Evolutionary conservation across 1,284 basidiomycete species (phyloP), one percentile per base, ranked within the genome.

Genomic region (Rhodotorula sp.): DNA sequence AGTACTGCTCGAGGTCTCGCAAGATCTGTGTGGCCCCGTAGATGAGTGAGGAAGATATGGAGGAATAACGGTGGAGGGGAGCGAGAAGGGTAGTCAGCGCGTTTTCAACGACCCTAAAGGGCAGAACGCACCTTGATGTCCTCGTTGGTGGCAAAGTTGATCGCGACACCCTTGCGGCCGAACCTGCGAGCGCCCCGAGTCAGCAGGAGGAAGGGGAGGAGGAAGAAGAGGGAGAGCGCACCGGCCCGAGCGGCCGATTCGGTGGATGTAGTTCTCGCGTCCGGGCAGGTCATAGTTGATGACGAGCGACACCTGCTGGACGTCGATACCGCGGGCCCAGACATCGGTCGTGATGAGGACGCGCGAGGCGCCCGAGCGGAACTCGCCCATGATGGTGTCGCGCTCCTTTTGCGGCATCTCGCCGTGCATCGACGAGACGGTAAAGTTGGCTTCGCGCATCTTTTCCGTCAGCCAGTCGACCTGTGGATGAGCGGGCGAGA

Each of bases 401-500:
- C 96, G 89, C 83, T 99, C 95, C 83, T 96, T 96, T 83, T 99
- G 97, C 22, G 90, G 91, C 96, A 98, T 98, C 83, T 99, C 96
- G 71, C 97, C 97, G 77, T 97, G 94, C 84, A 84, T 84, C 66
- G 76, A 75, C 68, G 71, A 78, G 60, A 69, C 94, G 29, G 95
- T 97, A 80, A 98, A 97, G 83, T 97, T 96, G 48, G 93, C 92
- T 61, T 91, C 90, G 70, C 94, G 89, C 92, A 99, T 95, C 84
- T 99, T 99, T 83, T 97, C 94, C 53, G 96, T 97, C 68, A 99
- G 82, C 96, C 97, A 99, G 82, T 99, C 97, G 70, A 99, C 96
- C 91, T 91, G 76, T 8, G 46, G 46, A 63, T 53, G 37, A 54
- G 25, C 58, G 51, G 39, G 36, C 15, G 21, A 34, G n/a, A 36